Percentiles rank a stretch among this genome's conserved stretches.
These are phyloP conservation scores for Aspergillus sp. DNA, from an alignment of 2,329 filamentous ascomycete species.

Conservation along the genomic window DNA sequence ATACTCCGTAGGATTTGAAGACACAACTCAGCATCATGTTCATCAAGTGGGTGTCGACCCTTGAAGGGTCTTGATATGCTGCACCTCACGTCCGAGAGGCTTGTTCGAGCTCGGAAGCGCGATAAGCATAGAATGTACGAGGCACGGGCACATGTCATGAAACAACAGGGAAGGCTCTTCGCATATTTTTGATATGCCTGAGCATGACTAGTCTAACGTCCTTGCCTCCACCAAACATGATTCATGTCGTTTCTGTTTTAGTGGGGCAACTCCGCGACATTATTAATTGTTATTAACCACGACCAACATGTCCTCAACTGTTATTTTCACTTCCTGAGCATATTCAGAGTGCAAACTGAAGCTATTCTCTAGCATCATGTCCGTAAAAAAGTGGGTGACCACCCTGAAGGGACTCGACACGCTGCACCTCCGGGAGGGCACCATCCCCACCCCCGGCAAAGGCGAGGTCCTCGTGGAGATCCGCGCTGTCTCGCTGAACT, in stretches of 20 bases:
- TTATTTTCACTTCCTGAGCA: neutral
- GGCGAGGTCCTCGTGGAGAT: conserved; percentile 51
- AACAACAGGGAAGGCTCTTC: no score
- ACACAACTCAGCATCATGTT: conserved; percentile 7
- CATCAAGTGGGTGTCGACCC: conserved; percentile 46
- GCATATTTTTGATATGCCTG: no score
- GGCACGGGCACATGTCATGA: no score
- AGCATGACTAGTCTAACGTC: neutral
- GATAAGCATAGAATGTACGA: no score
- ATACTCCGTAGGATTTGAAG: no score
- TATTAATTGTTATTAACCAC: neutral
- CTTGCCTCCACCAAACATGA: neutral
- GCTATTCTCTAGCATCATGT: conserved; percentile 5
- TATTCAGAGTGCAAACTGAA: no score
- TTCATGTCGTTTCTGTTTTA: neutral
- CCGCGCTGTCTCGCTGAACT: conserved; percentile 48
- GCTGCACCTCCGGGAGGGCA: conserved; percentile 39
- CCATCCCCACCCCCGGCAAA: conserved; percentile 43
- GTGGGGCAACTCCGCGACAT: neutral
- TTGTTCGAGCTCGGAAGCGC: neutral
- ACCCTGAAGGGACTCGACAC: conserved; percentile 52
- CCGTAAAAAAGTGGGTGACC: conserved; percentile 47
- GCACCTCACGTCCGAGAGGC: conserved; percentile 15
- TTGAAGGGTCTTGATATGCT: conserved; percentile 55
- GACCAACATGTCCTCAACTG: neutral